Base-by-base conservation (phyloP, 805 yeast species). In the Yarrowia bubula region DNA sequence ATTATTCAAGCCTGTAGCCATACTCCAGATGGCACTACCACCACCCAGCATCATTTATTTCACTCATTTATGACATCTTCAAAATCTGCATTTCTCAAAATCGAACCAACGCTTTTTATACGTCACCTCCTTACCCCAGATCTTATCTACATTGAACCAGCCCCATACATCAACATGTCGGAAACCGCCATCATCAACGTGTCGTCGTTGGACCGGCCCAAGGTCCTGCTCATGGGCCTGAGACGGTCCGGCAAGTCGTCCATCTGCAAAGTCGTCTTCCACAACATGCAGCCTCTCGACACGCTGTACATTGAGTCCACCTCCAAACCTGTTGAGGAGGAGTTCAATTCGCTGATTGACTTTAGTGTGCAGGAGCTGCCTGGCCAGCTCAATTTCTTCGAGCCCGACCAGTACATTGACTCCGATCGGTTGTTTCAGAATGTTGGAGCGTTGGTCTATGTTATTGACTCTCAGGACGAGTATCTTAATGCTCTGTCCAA, bases 391-490 rank as follows among this genome's bases (percentile, higher is more conserved):
- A 91, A 92, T 74, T 84, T 90, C 71, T 90, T 91, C 73, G 97
- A 92, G 70, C 95, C 96, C 2, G 83, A 86, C 38, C 87, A 87
- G 70, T 97, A 91, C 71, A 58, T 58, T 33, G 85, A 89, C 28
- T 66, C 70, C 13, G 92, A 87, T 67, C 80, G 86, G 67, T 76
- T 92, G 32, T 92, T 93, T 72, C 81, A 87, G 47, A 85, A 88
- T 48, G 91, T 92, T 13, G 97, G 97, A 17, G 95, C 97, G 0
- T 80, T 95, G 33, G 95, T 95, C 1, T 95, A 95, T 73, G 97
- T 95, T 44, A 92, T 95, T 68, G 99, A 95, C 76, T 84, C 92
- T 63, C 98, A 92, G 75, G 98, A 93, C 77, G 99, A 95, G 74
- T 95, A 95, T 75, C 78, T 92, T 69, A 88, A 91, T 75, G 97